Evolutionary conservation across 352 stramenopile genomes (phyloP), one percentile per base, ranked within the genome.

Genomic region (Phytophthora litchii): DNA sequence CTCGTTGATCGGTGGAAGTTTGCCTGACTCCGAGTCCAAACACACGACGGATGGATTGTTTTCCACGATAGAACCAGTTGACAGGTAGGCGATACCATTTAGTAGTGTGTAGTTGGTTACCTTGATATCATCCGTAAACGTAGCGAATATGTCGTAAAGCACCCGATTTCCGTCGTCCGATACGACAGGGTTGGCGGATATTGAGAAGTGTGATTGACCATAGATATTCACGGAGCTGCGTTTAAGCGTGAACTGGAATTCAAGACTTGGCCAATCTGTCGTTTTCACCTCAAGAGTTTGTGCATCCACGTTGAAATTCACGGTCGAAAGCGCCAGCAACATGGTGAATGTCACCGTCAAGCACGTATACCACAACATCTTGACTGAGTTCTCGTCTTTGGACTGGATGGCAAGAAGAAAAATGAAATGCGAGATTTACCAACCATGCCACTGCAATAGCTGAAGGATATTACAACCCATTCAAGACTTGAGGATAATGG

Each of bases 111-210:
- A 74, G 31, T 62, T 64, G 37, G 54, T 45, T 11, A 29, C 32
- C 2, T 43, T 58, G 10, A 13, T 20, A 19, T 36, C 53, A 19
- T 60, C 32, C 6, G 31, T 32, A n/a, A 64, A 55, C 0, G 40
- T 53, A 32, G 54, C 23, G 27, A 60, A 53, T 4, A 35, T 50
- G 27, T 71, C 55, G 48, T 71, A 80, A 29, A 70, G 32, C n/a
- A 81, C 58, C n/a, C 37, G 50, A 11, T 52, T 48, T 35, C 55
- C 55, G 54, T 62, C 46, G 2, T 37, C 27, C 1, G 51, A 56
- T 40, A 71, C 53, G 20, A 75, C 53, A 3, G 61, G 72, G 36
- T 68, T 75, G 19, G 62, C 72, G 21, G 77, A 68, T 3, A 72
- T 55, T 13, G 63, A 38, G 16, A 72, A 64, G 10, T 66, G 23